These are phyloP conservation scores for Hyparrhenia diplandra DNA, from an alignment of 176 grass and related monocot genomes.

Conservation along the genomic window DNA sequence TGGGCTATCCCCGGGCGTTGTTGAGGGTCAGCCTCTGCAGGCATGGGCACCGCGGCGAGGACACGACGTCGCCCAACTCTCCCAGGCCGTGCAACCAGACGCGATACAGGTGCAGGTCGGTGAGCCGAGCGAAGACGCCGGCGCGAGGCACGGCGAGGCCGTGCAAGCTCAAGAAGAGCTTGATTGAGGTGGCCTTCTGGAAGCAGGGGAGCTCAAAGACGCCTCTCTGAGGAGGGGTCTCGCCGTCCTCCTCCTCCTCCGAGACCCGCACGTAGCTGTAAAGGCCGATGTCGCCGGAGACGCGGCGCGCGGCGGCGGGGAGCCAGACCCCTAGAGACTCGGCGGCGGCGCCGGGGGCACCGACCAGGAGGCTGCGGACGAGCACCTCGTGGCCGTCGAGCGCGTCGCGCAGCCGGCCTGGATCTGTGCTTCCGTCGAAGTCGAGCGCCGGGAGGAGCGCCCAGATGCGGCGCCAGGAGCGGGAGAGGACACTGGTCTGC, in stretches of 20 bases:
- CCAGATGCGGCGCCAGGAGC: not conserved
- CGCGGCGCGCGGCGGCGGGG: constrained; percentile 3
- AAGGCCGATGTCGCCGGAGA: not conserved
- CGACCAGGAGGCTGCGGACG: not conserved
- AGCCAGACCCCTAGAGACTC: not conserved
- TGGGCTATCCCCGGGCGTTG: not conserved
- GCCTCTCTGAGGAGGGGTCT: not conserved
- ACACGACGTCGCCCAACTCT: not conserved
- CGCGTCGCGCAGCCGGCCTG: not conserved
- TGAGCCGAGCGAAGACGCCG: not conserved
- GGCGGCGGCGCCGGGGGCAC: not conserved
- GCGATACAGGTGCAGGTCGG: not conserved
- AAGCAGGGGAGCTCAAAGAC: constrained; percentile 11
- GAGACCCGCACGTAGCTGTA: not conserved
- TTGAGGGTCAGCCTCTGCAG: not conserved
- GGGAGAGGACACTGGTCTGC: not conserved
- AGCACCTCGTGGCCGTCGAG: not conserved
- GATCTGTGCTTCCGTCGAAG: not conserved
- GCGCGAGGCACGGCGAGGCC: not conserved
- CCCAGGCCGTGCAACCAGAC: not conserved
- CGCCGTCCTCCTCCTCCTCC: not conserved
- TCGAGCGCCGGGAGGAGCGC: not conserved
- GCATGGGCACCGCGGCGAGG: not conserved
- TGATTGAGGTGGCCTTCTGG: not conserved
- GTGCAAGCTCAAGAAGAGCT: not conserved